phyloP scores from a whole-genome alignment of 768 basidiomycete species.

The Leucosporidium yakuticum region DNA sequence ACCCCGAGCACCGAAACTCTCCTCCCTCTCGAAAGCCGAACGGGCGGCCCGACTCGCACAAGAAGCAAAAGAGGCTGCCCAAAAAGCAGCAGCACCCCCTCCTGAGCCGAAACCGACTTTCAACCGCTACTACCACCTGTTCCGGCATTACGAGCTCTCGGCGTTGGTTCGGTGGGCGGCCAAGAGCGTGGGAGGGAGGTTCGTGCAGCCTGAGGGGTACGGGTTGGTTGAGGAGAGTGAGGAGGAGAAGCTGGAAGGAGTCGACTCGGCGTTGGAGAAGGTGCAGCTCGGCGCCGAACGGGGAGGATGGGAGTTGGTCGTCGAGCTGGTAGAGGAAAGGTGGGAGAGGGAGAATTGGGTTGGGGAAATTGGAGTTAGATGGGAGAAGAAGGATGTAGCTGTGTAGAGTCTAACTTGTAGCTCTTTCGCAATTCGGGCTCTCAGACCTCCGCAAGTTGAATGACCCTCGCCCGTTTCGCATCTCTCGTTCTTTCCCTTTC shows the following conservation, averaged over 20 bases:
- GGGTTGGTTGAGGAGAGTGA: neutral
- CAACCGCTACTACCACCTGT: slow-evolving; percentile 96
- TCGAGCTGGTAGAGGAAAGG: slow-evolving; percentile 57
- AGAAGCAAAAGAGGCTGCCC: neutral
- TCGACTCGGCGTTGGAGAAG: neutral
- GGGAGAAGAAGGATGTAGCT: neutral
- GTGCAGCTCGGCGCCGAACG: too few relatives aligned
- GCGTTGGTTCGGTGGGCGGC: slow-evolving; percentile 62
- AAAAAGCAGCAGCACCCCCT: slow-evolving; percentile 13
- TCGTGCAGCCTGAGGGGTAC: slow-evolving; percentile 42
- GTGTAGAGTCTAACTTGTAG: too few relatives aligned
- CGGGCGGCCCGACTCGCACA: neutral
- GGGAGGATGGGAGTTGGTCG: slow-evolving; percentile 56
- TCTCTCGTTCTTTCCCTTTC: too few relatives aligned
- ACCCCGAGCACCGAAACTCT: neutral
- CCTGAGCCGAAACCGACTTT: slow-evolving; percentile 50
- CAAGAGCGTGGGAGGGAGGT: slow-evolving; percentile 51
- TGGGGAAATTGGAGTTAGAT: slow-evolving; percentile 24
- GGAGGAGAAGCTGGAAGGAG: neutral
- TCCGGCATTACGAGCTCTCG: slow-evolving; percentile 68
- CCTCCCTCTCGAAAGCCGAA: neutral
- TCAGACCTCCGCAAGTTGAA: too few relatives aligned
- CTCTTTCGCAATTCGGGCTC: too few relatives aligned
- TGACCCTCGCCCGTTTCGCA: too few relatives aligned
- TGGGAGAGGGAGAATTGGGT: slow-evolving; percentile 36